Evolutionary conservation across 345 rosid genomes (phyloP), one percentile per base, ranked within the genome.

Genomic region (Populus pruinosa): DNA sequence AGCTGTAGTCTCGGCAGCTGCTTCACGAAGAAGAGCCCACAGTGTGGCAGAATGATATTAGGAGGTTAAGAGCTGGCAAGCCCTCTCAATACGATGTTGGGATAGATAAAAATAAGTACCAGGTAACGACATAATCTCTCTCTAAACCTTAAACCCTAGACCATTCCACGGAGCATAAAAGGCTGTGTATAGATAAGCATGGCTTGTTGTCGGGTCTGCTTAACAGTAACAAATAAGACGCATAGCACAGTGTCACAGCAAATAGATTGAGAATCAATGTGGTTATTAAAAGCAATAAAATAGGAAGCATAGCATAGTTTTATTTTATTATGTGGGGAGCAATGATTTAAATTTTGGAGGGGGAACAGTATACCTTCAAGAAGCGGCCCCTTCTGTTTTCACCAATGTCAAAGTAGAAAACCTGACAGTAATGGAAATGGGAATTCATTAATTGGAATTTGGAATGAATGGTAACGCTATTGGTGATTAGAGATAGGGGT

Each of bases 341-440:
- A 50, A 35, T 17, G 41, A 79, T 6, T 0, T 66, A 20, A 25
- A 25, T 2, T 65, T 83, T 21, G 41, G 21, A 2, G 25, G 25
- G 39, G 11, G 56, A 33, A 14, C 9, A 13, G 29, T 13, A 14
- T 77, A 93, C 99, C 98, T 93, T 93, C 84, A 96, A 85, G 85
- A 96, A 95, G 70, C 98, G 92, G 69, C 98, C 99, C 71, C 98
- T 90, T 35, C 99, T 84, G 77, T 96, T 96, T 83, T 96, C 98
- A 50, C 98, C 99, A 69, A 96, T 92, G 83, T 96, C 98, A 71
- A 96, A 96, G 89, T 93, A 93, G 85, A 96, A 96, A 63, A 96
- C 93, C 97, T 92, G 87, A 10, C 12, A 23, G n/a, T 25, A 38
- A 73, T 12, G 67, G 18, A 6, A 4, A 63, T 25, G 12, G 20